Percentiles rank a stretch among this genome's conserved stretches.
Evolutionary conservation across 768 basidiomycete species (phyloP).

Genomic region (Termitomyces sp.): DNA sequence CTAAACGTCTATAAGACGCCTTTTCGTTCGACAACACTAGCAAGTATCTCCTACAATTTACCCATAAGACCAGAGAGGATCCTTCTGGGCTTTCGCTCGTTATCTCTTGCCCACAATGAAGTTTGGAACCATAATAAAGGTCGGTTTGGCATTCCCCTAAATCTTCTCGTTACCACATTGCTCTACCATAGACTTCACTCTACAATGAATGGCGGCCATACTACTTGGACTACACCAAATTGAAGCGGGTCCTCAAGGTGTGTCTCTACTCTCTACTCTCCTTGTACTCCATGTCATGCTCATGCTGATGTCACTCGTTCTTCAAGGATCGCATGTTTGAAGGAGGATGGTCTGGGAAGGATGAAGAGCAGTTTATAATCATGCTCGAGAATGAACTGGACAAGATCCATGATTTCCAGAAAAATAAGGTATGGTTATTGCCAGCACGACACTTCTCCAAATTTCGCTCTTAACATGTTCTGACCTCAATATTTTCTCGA

Average conservation of each 20-base stretch:
- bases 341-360: conserved; percentile 65
- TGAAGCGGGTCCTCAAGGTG: conserved; percentile 91
- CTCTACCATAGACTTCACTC: conserved; percentile 57
- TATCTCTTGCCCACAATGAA: conserved; percentile 47
- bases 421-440: conserved; percentile 60
- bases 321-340: conserved; percentile 39
- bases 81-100: background rate
- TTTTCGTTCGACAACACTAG: too few relatives aligned
- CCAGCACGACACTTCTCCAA: background rate
- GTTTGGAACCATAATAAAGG: conserved; percentile 72
- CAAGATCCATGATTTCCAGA: conserved; percentile 94
- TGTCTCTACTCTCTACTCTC: background rate
- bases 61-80: background rate
- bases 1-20: background rate
- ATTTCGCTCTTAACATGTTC: background rate
- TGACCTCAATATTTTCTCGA: background rate
- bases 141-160: background rate
- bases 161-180: background rate
- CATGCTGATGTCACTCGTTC: conserved; percentile 3
- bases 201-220: conserved; percentile 90
- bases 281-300: background rate
- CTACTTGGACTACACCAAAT: conserved; percentile 85
- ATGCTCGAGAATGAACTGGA: conserved; percentile 85
- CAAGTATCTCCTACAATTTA: too few relatives aligned
- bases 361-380: conserved; percentile 79